Conservation (phyloP, 2,329 filamentous ascomycete genomes). For the Didymella segeticola region DNA sequence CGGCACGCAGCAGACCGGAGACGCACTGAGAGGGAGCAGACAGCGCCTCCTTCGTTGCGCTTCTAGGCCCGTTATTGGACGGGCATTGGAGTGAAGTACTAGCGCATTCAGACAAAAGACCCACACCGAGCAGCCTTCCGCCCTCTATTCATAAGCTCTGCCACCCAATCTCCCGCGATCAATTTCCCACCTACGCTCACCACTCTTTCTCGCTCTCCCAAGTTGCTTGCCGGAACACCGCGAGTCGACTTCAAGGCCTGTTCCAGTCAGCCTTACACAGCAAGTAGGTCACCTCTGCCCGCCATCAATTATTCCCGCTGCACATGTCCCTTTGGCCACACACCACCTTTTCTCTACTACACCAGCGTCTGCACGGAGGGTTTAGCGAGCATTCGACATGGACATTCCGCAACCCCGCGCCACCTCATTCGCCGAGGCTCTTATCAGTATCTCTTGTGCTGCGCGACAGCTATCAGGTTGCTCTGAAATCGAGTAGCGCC, state of each 20-base stretch:
- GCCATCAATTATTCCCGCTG: slow-evolving; percentile 20
- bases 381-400: slow-evolving; percentile 30
- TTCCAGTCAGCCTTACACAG: slow-evolving; percentile 31
- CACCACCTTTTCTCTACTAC: slow-evolving; percentile 15
- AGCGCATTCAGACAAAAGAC: slow-evolving; percentile 46
- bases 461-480: slow-evolving; percentile 36
- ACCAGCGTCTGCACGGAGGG: slow-evolving; percentile 29
- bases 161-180: slow-evolving; percentile 31
- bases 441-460: slow-evolving; percentile 41
- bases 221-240: slow-evolving; percentile 41
- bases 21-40: slow-evolving; percentile 27
- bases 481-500: slow-evolving; percentile 29
- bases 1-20: slow-evolving; percentile 26
- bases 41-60: slow-evolving; percentile 33
- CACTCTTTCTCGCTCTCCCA: slow-evolving; percentile 29
- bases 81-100: slow-evolving; percentile 38
- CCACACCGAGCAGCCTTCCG: slow-evolving; percentile 40
- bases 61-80: slow-evolving; percentile 42
- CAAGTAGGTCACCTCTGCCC: slow-evolving; percentile 39
- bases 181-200: slow-evolving; percentile 17
- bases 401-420: slow-evolving; percentile 34
- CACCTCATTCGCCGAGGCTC: slow-evolving; percentile 41
- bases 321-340: slow-evolving; percentile 23
- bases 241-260: slow-evolving; percentile 35
- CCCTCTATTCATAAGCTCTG: slow-evolving; percentile 47